phyloP scores from a whole-genome alignment of 805 yeast species.

The Isabelozyma heimii region DNA sequence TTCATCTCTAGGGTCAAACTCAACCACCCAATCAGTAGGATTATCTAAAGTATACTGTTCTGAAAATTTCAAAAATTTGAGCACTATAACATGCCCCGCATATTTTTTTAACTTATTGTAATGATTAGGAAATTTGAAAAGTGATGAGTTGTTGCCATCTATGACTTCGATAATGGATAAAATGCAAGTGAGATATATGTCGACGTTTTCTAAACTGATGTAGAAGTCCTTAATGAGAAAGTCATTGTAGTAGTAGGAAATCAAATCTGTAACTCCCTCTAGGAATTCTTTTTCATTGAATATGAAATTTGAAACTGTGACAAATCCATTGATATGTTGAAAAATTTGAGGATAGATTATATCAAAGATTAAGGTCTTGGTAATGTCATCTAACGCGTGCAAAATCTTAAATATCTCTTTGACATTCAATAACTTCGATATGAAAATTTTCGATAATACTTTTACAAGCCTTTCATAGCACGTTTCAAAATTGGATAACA shows the following conservation, averaged over 20 bases:
- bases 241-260: slow-evolving; percentile 24
- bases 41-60: slow-evolving; percentile 4
- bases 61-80: slow-evolving; percentile 24
- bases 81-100: slow-evolving; percentile 25
- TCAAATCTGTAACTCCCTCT: slow-evolving; percentile 19
- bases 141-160: slow-evolving; percentile 1
- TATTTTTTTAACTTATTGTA: slow-evolving; percentile 15
- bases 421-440: slow-evolving; percentile 21
- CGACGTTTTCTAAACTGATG: slow-evolving; percentile 19
- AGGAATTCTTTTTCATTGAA: slow-evolving; percentile 31
- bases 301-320: slow-evolving; percentile 30
- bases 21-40: background rate
- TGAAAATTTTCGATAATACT: slow-evolving; percentile 34
- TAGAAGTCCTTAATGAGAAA: slow-evolving; percentile 27
- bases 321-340: slow-evolving; percentile 32
- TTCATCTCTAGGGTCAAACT: slow-evolving; percentile 2
- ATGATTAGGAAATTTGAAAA: slow-evolving; percentile 2
- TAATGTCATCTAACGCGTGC: slow-evolving; percentile 29
- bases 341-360: slow-evolving; percentile 34
- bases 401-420: slow-evolving; percentile 21
- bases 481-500: slow-evolving; percentile 9
- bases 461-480: slow-evolving; percentile 26
- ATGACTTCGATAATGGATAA: slow-evolving; percentile 29
- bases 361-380: slow-evolving; percentile 31
- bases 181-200: slow-evolving; percentile 24